Conservation (phyloP, 2,329 filamentous ascomycete species). For the Ascochyta pisi region DNA sequence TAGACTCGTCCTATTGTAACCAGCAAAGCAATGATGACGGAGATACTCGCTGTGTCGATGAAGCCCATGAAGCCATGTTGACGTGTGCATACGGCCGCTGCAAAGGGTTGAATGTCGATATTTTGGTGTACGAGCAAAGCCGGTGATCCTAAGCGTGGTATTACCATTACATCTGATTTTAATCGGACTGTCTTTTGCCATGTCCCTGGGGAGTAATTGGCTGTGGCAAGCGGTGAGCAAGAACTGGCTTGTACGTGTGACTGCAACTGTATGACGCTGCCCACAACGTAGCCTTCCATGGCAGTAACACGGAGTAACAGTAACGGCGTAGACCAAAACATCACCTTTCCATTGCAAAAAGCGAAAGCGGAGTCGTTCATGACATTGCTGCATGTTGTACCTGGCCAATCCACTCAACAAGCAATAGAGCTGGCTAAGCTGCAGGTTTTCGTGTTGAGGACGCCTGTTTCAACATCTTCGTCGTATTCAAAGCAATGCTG, state of each 20-base stretch:
- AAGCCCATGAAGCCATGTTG: conserved; percentile 8
- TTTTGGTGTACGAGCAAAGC: neutral
- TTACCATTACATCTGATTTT: neutral
- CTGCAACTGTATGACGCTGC: neutral
- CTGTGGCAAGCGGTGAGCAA: neutral
- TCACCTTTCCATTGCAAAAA: neutral
- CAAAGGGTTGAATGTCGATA: conserved; percentile 4
- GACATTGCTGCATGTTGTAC: neutral
- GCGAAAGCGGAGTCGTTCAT: neutral
- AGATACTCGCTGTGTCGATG: conserved; percentile 3
- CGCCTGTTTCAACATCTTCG: no score
- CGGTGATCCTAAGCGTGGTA: neutral
- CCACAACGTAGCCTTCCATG: neutral
- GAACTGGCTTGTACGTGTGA: neutral
- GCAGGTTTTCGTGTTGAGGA: no score
- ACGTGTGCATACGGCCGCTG: conserved; percentile 10
- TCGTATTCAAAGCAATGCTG: no score
- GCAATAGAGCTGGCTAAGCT: no score
- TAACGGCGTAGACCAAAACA: conserved; percentile 3
- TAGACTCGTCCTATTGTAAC: neutral
- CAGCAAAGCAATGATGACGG: neutral
- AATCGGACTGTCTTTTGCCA: no score
- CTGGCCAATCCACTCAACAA: no score
- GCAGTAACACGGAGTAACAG: neutral
- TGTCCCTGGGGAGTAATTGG: neutral